These are phyloP conservation scores for Piper betle DNA, from an alignment of 164 flowering plant species.

Conservation along the genomic window DNA sequence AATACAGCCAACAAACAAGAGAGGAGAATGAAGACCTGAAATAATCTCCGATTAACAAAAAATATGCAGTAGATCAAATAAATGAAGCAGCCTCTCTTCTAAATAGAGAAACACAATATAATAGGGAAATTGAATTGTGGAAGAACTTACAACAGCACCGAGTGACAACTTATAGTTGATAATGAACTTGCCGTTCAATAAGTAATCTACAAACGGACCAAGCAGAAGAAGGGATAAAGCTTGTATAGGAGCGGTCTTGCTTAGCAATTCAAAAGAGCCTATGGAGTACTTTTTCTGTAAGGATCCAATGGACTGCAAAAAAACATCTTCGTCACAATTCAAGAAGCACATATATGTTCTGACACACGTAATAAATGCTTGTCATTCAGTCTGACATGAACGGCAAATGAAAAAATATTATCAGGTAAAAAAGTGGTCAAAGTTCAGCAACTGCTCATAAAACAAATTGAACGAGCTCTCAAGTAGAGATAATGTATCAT, in stretches of 20 bases:
- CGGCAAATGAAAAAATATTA: too few species aligned
- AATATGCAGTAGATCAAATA: too few species aligned
- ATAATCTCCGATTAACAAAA: not conserved
- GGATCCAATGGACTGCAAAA: slow-evolving; percentile 75
- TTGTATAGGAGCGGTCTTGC: slow-evolving; percentile 38
- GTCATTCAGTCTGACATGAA: too few species aligned
- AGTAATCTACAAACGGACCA: slow-evolving; percentile 79
- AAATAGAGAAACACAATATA: not conserved
- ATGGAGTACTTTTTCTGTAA: slow-evolving; percentile 43
- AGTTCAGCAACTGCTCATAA: too few species aligned
- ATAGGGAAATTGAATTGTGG: not conserved
- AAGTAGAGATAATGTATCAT: too few species aligned
- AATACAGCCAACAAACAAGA: slow-evolving; percentile 45
- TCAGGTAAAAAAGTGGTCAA: too few species aligned
- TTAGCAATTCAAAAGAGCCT: slow-evolving; percentile 26
- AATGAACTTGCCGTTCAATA: slow-evolving; percentile 45
- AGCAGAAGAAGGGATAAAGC: slow-evolving; percentile 69
- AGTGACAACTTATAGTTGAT: slow-evolving; percentile 41
- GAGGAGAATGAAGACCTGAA: slow-evolving; percentile 36
- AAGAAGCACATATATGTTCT: not conserved
- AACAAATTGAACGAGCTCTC: too few species aligned
- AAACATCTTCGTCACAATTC: not conserved
- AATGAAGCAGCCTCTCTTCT: not conserved
- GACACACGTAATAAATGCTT: too few species aligned
- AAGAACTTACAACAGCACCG: slow-evolving; percentile 53